Percentiles rank a stretch among this genome's conserved stretches.
These are phyloP conservation scores for Metschnikowia baotianmanensis DNA, from an alignment of 805 yeast species.

Conservation along the genomic window DNA sequence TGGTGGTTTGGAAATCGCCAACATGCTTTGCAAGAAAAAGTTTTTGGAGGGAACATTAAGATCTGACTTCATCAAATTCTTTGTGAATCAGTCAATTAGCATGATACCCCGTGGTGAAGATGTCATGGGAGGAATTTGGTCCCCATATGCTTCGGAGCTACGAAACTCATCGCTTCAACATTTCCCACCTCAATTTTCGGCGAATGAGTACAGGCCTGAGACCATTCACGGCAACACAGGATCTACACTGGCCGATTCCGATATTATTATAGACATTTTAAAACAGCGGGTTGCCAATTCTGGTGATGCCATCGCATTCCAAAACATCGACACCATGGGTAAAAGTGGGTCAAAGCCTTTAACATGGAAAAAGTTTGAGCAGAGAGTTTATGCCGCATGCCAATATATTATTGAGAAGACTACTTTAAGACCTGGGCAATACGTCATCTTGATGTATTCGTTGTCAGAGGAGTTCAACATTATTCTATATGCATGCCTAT, in stretches of 20 bases:
- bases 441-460: constrained; percentile 78
- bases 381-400: constrained; percentile 71
- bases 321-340: constrained; percentile 36
- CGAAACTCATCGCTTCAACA: constrained; percentile 59
- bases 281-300: constrained; percentile 74
- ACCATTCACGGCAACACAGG: constrained; percentile 77
- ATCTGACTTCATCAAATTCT: constrained; percentile 81
- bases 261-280: constrained; percentile 66
- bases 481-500: constrained; percentile 82
- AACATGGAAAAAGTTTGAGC: constrained; percentile 80
- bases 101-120: constrained; percentile 75
- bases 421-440: constrained; percentile 62
- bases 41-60: constrained; percentile 76
- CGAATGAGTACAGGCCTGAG: constrained; percentile 73
- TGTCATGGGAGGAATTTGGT: constrained; percentile 80
- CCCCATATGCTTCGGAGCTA: constrained; percentile 65
- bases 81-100: constrained; percentile 58
- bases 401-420: constrained; percentile 67
- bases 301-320: constrained; percentile 79
- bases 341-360: constrained; percentile 37
- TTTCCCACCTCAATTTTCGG: constrained; percentile 74
- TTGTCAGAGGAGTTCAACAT: constrained; percentile 83
- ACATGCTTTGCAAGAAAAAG: constrained; percentile 74
- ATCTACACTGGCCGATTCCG: constrained; percentile 70
- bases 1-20: constrained; percentile 91